Conservation (phyloP, 345 rosid genomes). For the Rhodamnia argentea region DNA sequence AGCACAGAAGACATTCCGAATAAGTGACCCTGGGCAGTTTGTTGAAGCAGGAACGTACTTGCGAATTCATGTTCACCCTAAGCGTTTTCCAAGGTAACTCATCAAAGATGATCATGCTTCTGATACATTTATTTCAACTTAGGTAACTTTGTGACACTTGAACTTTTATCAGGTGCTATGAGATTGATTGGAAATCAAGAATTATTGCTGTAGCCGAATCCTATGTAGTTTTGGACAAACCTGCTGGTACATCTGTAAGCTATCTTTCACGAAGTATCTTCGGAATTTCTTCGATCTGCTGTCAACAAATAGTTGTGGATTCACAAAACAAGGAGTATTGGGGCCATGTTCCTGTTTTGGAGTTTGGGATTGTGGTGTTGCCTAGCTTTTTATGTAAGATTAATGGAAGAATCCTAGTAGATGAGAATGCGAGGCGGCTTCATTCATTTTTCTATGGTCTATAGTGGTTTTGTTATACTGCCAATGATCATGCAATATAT, state of each 20-base stretch:
- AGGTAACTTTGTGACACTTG: not conserved
- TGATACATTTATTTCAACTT: not conserved
- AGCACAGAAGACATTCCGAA: conserved; percentile 84
- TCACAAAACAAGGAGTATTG: not conserved
- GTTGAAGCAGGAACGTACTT: conserved; percentile 80
- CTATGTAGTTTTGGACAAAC: conserved; percentile 86
- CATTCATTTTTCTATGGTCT: not conserved
- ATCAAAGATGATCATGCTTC: not conserved
- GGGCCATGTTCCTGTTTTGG: not conserved
- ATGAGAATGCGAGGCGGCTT: not conserved
- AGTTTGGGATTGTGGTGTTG: not conserved
- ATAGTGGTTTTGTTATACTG: no score
- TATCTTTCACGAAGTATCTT: not conserved
- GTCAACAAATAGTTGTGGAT: not conserved
- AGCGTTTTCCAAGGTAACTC: conserved; percentile 77
- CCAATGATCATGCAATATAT: no score
- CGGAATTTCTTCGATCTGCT: not conserved
- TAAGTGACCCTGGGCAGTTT: conserved; percentile 43
- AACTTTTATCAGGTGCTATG: conserved; percentile 58
- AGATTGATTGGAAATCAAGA: conserved; percentile 81
- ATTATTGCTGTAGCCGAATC: conserved; percentile 59
- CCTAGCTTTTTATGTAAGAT: not conserved
- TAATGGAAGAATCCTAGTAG: not conserved
- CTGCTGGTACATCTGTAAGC: conserved; percentile 88
- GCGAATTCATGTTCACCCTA: conserved; percentile 88